Percentiles rank a stretch among this genome's conserved stretches.
These are phyloP conservation scores for Paxillus rubicundulus DNA, from an alignment of 768 basidiomycete genomes.

Conservation along the genomic window DNA sequence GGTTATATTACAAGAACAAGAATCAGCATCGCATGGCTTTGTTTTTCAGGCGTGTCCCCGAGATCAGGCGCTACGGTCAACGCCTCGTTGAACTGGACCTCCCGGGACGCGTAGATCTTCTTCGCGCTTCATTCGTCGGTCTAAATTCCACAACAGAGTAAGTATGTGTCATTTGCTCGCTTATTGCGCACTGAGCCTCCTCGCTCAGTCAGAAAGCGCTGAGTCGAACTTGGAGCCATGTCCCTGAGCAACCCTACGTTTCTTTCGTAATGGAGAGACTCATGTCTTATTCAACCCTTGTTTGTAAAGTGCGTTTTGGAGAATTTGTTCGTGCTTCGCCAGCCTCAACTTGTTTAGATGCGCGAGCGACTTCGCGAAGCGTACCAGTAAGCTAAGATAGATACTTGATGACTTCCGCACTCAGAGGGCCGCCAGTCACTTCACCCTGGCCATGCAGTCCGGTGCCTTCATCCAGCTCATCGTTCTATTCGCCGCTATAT, in stretches of 20 bases:
- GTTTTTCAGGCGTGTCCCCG: conserved; percentile 58
- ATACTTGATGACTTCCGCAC: background rate
- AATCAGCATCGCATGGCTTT: conserved; percentile 51
- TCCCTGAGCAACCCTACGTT: conserved; percentile 43
- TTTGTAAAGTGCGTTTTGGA: conserved; percentile 44
- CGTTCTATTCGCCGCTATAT: conserved; percentile 58
- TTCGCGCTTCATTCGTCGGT: conserved; percentile 31
- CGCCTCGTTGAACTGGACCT: conserved; percentile 14
- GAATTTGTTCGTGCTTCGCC: background rate
- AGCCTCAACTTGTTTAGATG: conserved; percentile 36
- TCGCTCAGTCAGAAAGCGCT: conserved; percentile 44
- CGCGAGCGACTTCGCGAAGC: conserved; percentile 45
- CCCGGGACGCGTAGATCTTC: conserved; percentile 19
- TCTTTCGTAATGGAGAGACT: conserved; percentile 36
- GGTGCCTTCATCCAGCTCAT: conserved; percentile 72
- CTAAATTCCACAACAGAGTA: conserved; percentile 24
- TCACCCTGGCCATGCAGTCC: conserved; percentile 62
- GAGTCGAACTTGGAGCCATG: conserved; percentile 64
- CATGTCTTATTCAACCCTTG: conserved; percentile 34
- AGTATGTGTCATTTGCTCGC: background rate
- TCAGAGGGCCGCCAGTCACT: conserved; percentile 42
- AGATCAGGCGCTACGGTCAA: conserved; percentile 44
- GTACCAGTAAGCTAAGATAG: conserved; percentile 45
- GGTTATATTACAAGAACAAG: conserved; percentile 70
- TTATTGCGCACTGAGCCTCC: background rate